These are phyloP conservation scores for Parafenestella ontariensis DNA, from an alignment of 2,329 filamentous ascomycete species.

Conservation along the genomic window DNA sequence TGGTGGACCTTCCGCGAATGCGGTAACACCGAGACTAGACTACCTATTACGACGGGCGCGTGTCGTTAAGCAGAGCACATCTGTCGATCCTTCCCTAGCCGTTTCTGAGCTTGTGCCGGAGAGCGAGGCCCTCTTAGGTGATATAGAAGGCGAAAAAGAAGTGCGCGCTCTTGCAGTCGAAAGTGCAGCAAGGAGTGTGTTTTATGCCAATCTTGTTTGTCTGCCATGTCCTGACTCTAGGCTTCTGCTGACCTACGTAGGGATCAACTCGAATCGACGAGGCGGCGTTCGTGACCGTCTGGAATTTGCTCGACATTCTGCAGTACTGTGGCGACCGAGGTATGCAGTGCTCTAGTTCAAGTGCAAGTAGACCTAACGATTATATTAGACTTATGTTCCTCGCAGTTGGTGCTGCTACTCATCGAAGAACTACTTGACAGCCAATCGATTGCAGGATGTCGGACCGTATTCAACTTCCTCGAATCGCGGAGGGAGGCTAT, in stretches of 20 bases:
- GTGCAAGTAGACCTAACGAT: conserved; percentile 8
- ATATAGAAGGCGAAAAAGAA: conserved; percentile 55
- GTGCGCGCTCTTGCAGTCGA: conserved; percentile 74
- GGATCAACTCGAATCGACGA: conserved; percentile 77
- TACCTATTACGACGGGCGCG: conserved; percentile 52
- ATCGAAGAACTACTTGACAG: conserved; percentile 95
- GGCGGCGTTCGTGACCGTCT: conserved; percentile 80
- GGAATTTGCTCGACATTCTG: conserved; percentile 94
- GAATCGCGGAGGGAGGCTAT: conserved; percentile 92
- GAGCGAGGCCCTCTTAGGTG: conserved; percentile 35
- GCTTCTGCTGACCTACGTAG: conserved; percentile 53
- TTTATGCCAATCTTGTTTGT: conserved; percentile 79
- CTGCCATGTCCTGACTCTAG: neutral
- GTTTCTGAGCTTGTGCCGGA: conserved; percentile 47
- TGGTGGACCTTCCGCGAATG: conserved; percentile 31
- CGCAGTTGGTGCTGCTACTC: conserved; percentile 84
- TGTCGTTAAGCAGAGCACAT: conserved; percentile 48
- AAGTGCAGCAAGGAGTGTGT: conserved; percentile 80
- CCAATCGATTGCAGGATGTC: conserved; percentile 90
- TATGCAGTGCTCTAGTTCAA: conserved; percentile 53
- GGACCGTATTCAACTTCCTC: conserved; percentile 90
- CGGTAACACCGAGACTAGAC: conserved; percentile 45
- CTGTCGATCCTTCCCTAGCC: conserved; percentile 55
- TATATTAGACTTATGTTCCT: conserved; percentile 68
- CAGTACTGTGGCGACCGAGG: conserved; percentile 84